Base-by-base conservation (phyloP, 192 early-diverging fungal species). In the Coemansia sp. region DNA sequence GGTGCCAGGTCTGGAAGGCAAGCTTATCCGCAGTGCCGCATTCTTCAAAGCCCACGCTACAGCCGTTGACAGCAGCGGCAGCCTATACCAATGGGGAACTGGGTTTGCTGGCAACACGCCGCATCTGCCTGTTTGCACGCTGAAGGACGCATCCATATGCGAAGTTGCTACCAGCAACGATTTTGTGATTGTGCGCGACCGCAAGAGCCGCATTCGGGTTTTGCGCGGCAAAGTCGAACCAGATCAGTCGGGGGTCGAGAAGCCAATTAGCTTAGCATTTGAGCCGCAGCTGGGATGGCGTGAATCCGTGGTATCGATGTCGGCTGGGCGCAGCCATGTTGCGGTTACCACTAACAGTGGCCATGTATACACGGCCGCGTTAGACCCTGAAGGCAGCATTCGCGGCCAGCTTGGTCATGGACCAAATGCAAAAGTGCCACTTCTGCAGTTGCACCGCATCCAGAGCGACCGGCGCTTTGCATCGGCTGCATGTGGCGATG, bases 41-140 rank as follows among this genome's bases (percentile, higher is more conserved):
- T 77, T 77, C 54, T 31, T 67, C 3, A 60, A 54, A 25, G 70
- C 73, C 0, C 73, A 77, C 8, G 73, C 73, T 6, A 60, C 67
- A 4, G 73, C 73, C 0, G 40, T 70, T 8, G 73, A 77, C 48
- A 10, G 40, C 12, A 54, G 65, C 28, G 73, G 73, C 50, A 30
- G 24, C 28, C 28, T 77, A 12, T 77, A 60, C 60, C 73, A 77
- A 47, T 77, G 73, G 73, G 73, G 73, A n/a, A 60, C 73, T 1
- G 73, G 73, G 8, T 77, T 77, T 53, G 48, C 54, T 9, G 67
- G 64, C 56, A 38, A 28, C 21, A 11, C 24, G 16, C 60, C 73
- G 0, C 73, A 77, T 14, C 22, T 16, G 43, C 67, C 73, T 12
- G 22, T 52, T 4, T 60, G 58, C 31, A 77, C 73, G 3, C 53